Evolutionary conservation across 2,329 filamentous ascomycete genomes (phyloP), one percentile per base, ranked within the genome.

Genomic region (Teratosphaeria gauchensis): DNA sequence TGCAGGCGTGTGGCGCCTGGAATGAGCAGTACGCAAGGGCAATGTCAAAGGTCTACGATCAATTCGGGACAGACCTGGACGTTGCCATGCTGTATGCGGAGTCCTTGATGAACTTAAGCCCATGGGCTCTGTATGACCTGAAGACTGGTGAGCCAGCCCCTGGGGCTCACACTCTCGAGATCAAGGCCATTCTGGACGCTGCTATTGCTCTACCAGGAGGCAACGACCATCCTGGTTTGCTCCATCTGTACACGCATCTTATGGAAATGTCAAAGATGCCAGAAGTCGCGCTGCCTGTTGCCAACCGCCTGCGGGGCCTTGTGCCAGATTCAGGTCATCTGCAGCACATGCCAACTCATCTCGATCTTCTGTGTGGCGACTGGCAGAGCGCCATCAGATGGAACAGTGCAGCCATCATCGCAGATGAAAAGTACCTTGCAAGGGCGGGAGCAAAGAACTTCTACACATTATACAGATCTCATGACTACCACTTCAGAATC

Each of bases 171-270:
- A 86, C 84, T 0, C 57, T 84, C 1, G 82, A 88, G 55, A 79
- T 77, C 0, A 86, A 85, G 64, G 61, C 59, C 0, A 76, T 86
- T 0, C 75, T 89, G 1, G 85, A 89, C 33, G 73, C 69, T 3
- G 84, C 83, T 0, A 72, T 92, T 19, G 66, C 71, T 1, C 74
- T 77, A 2, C 70, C 77, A 1, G 77, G 75, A 16, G 81, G 77
- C 0, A 69, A 76, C 3, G 64, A 74, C 6, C 89, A 94, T 65
- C 85, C 88, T 0, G 88, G 88, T 0, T 71, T 91, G 0, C 75
- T 90, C 5, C 88, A 92, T 69, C 73, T 90, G 33, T 91, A 91
- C 70, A 88, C 90, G 46, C 87, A 90, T 65, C 79, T 89, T 3
- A 87, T 89, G 78, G 88, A 91, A 68, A 90, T 90, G 87, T 90